These are phyloP conservation scores for Wickerhamiella alocasiicola DNA, from an alignment of 805 yeast genomes.

Conservation along the genomic window DNA sequence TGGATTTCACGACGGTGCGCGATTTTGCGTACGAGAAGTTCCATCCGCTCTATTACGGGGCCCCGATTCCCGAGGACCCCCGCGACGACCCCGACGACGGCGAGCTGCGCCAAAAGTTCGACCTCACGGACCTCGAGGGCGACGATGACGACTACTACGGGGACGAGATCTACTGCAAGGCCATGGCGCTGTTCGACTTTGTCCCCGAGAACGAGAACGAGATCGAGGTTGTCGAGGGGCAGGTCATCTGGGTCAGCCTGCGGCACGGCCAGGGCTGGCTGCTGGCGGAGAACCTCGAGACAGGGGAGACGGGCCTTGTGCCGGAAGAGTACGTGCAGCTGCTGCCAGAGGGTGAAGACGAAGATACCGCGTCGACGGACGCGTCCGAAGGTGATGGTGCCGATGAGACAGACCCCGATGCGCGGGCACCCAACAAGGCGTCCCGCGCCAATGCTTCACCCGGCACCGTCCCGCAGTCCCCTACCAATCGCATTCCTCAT, in stretches of 20 bases:
- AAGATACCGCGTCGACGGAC: neutral
- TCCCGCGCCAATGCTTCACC: too few species aligned
- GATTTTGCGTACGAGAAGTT: slow-evolving; percentile 71
- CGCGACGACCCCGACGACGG: slow-evolving; percentile 13
- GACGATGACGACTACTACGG: slow-evolving; percentile 8
- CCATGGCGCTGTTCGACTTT: slow-evolving; percentile 82
- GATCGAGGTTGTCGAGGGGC: slow-evolving; percentile 64
- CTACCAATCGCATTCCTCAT: too few species aligned
- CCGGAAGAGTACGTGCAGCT: slow-evolving; percentile 87
- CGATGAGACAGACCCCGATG: too few species aligned
- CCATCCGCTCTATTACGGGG: slow-evolving; percentile 64
- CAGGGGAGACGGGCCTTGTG: slow-evolving; percentile 79
- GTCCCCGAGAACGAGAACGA: slow-evolving; percentile 92
- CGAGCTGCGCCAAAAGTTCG: slow-evolving; percentile 10
- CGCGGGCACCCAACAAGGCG: too few species aligned
- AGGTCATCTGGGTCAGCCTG: slow-evolving; percentile 70
- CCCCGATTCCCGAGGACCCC: slow-evolving; percentile 24
- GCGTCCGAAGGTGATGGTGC: slow-evolving; percentile 18
- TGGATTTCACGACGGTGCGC: slow-evolving; percentile 38
- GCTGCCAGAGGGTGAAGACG: slow-evolving; percentile 20
- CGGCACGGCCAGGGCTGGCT: slow-evolving; percentile 98
- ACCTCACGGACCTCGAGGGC: neutral
- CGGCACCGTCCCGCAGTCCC: too few species aligned
- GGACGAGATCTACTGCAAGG: slow-evolving; percentile 45
- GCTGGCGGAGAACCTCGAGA: slow-evolving; percentile 66